These are phyloP conservation scores for Platanthera zijinensis DNA, from an alignment of 106 monocot species.

Conservation along the genomic window DNA sequence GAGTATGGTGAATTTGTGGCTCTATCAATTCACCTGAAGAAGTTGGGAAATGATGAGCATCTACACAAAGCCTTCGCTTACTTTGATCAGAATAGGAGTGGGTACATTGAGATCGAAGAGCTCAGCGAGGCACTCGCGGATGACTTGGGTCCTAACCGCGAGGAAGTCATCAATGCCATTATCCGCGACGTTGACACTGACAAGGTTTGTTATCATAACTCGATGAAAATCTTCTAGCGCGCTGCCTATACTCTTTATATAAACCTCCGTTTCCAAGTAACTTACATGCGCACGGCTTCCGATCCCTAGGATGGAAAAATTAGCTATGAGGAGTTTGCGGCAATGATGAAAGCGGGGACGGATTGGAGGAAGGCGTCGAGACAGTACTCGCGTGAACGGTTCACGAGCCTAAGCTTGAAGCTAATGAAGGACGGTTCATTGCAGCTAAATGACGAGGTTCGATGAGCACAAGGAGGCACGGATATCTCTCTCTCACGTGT, in stretches of 20 bases:
- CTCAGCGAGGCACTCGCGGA: conserved; percentile 43
- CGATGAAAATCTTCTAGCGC: background rate
- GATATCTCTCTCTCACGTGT: background rate
- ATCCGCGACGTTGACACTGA: conserved; percentile 69
- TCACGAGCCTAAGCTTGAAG: conserved; percentile 48
- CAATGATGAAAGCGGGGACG: conserved; percentile 82
- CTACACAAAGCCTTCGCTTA: conserved; percentile 63
- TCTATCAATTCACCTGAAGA: conserved; percentile 54
- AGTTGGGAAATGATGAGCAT: conserved; percentile 65
- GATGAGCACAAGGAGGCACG: background rate
- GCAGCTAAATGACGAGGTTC: conserved; percentile 13
- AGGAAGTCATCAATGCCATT: conserved; percentile 67
- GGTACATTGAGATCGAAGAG: conserved; percentile 74
- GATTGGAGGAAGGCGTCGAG: conserved; percentile 80
- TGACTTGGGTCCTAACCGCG: conserved; percentile 45
- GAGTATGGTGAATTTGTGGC: conserved; percentile 76
- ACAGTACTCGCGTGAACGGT: conserved; percentile 64
- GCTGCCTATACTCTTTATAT: background rate
- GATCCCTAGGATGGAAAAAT: conserved; percentile 58
- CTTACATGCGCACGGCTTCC: background rate
- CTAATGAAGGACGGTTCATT: conserved; percentile 54
- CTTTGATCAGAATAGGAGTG: conserved; percentile 62
- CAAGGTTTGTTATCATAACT: conserved; percentile 31
- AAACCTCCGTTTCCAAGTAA: background rate
- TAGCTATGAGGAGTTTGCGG: conserved; percentile 74